Conservation (phyloP, 805 yeast species). For the Ascoidea rubescens region DNA sequence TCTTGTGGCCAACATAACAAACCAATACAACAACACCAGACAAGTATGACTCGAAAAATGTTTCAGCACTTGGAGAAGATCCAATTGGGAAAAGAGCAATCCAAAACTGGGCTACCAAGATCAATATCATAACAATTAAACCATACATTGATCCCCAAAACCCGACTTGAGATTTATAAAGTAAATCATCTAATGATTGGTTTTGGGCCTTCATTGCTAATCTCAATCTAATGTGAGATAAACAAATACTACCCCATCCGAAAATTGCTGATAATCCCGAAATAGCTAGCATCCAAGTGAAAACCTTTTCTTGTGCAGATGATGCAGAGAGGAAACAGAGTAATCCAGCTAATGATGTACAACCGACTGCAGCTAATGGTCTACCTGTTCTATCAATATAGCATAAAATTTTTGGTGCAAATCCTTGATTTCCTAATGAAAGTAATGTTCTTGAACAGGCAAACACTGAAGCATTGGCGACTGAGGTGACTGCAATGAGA, state of each 20-base stretch:
- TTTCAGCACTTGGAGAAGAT: conserved; percentile 32
- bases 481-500: conserved; percentile 52
- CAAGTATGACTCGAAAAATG: conserved; percentile 54
- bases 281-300: conserved; percentile 50
- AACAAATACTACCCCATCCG: conserved; percentile 49
- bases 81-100: conserved; percentile 62
- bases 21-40: conserved; percentile 48
- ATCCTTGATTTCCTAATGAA: conserved; percentile 49
- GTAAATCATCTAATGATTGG: conserved; percentile 51
- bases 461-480: conserved; percentile 60
- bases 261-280: conserved; percentile 51
- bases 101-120: conserved; percentile 73
- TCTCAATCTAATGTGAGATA: conserved; percentile 51
- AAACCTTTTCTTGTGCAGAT: conserved; percentile 35
- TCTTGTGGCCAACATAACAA: conserved; percentile 43
- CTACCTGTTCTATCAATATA: conserved; percentile 57
- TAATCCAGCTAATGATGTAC: conserved; percentile 40
- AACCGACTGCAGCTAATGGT: conserved; percentile 42
- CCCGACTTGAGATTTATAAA: conserved; percentile 57
- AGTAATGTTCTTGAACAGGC: conserved; percentile 55
- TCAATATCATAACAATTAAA: conserved; percentile 36
- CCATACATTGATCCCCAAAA: conserved; percentile 56
- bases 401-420: conserved; percentile 42
- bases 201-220: conserved; percentile 52
- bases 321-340: conserved; percentile 46